Conservation (phyloP, 106 monocot genomes). For the Dendrobium catenatum region DNA sequence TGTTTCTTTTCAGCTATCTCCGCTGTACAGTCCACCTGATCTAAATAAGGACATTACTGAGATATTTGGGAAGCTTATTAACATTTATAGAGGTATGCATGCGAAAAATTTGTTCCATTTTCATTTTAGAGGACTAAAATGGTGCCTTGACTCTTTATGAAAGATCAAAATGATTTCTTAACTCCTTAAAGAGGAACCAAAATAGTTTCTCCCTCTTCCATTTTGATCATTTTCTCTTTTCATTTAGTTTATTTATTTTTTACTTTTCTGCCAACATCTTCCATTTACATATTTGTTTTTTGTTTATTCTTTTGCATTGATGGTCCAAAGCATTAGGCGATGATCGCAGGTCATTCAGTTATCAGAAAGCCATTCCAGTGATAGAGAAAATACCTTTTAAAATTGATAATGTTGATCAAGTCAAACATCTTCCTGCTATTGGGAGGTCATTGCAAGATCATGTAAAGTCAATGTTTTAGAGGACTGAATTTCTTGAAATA, state of each 20-base stretch:
- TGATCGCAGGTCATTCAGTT: conserved; percentile 93
- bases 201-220: too few species aligned
- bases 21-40: conserved; percentile 71
- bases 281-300: conserved; percentile 1
- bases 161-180: too few species aligned
- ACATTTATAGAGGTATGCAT: conserved; percentile 77
- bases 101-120: neutral
- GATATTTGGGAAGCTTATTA: conserved; percentile 85
- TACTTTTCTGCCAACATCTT: neutral
- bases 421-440: conserved; percentile 86
- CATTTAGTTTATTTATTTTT: neutral
- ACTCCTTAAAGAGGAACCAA: too few species aligned
- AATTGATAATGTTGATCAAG: conserved; percentile 78
- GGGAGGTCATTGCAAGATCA: conserved; percentile 92
- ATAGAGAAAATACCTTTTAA: conserved; percentile 89
- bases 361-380: conserved; percentile 91
- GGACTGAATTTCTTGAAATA: neutral
- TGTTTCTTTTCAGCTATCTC: conserved; percentile 30
- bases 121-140: neutral
- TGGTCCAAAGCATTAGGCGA: conserved; percentile 73
- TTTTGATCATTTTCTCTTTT: neutral
- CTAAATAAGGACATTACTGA: conserved; percentile 76
- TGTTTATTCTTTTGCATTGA: neutral
- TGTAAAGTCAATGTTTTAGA: conserved; percentile 39
- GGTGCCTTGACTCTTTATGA: too few species aligned